Evolutionary conservation across 208 protist species (phyloP).

Genomic region (Acanthamoeba culbertsoni): DNA sequence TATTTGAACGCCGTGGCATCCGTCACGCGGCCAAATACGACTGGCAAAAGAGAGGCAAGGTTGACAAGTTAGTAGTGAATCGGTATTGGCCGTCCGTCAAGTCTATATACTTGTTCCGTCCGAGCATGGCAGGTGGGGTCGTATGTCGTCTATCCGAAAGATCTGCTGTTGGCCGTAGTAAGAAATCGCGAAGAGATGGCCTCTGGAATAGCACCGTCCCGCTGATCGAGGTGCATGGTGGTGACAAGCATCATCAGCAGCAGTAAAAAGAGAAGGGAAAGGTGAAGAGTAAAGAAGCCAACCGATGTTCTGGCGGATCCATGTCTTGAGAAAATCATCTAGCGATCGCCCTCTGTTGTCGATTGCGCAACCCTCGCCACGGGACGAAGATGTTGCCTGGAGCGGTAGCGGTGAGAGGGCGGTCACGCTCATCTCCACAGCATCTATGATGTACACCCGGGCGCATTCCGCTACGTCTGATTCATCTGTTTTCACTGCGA

Average conservation of each 20-base stretch:
- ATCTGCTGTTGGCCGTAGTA: constrained; percentile 21
- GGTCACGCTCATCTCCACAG: neutral
- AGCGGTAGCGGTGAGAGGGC: neutral
- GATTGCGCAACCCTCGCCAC: neutral
- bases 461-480: neutral
- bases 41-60: neutral
- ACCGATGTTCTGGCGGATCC: constrained; percentile 28
- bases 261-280: neutral
- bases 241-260: neutral
- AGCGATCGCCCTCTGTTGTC: neutral
- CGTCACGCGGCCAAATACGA: neutral
- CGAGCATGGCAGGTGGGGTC: neutral
- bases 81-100: neutral
- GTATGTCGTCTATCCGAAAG: neutral
- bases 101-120: neutral
- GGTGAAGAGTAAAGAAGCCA: neutral
- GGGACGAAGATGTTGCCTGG: neutral
- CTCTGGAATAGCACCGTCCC: neutral
- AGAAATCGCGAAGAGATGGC: neutral
- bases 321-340: neutral
- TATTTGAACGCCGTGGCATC: neutral
- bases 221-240: neutral
- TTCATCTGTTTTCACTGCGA: neutral
- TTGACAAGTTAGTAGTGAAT: neutral
- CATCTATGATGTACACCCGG: neutral